phyloP scores from a whole-genome alignment of 768 basidiomycete genomes.

The Boletus sp. region DNA sequence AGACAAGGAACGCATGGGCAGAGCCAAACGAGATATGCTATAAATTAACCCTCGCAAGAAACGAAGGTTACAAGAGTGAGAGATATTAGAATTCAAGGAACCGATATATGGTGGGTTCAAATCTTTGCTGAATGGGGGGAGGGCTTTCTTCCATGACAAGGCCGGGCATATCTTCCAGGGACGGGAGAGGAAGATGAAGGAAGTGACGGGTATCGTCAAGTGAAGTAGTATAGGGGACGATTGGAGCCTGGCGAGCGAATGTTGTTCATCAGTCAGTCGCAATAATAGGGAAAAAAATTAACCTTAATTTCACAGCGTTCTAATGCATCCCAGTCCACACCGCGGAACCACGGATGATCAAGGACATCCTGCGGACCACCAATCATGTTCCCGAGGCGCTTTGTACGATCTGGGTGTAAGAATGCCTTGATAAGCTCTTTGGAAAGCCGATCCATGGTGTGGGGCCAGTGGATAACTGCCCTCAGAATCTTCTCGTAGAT shows the following conservation, averaged over 20 bases:
- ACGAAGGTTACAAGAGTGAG: conserved; percentile 4
- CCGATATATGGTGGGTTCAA: conserved; percentile 65
- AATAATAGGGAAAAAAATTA: conserved; percentile 35
- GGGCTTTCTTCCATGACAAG: conserved; percentile 62
- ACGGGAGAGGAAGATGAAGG: conserved; percentile 72
- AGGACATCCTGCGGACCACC: conserved; percentile 90
- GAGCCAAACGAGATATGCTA: conserved; percentile 22
- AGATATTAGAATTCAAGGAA: conserved; percentile 70
- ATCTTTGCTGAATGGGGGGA: conserved; percentile 55
- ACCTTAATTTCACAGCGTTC: conserved; percentile 86
- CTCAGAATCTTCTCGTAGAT: conserved; percentile 97
- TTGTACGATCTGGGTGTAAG: conserved; percentile 86
- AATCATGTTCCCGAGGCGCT: conserved; percentile 89
- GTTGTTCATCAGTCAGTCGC: background rate
- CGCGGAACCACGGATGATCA: conserved; percentile 92
- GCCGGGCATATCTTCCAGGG: conserved; percentile 76
- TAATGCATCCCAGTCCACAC: conserved; percentile 88
- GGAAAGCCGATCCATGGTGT: conserved; percentile 83
- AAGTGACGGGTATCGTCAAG: conserved; percentile 86
- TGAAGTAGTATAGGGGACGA: conserved; percentile 77
- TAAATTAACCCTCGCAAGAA: conserved; percentile 20
- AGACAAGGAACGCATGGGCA: conserved; percentile 6
- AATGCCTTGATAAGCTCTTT: conserved; percentile 86
- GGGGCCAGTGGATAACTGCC: conserved; percentile 89
- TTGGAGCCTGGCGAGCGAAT: conserved; percentile 61